Conservation (phyloP, 805 yeast genomes). For the Yamadazyma phyllophila region DNA sequence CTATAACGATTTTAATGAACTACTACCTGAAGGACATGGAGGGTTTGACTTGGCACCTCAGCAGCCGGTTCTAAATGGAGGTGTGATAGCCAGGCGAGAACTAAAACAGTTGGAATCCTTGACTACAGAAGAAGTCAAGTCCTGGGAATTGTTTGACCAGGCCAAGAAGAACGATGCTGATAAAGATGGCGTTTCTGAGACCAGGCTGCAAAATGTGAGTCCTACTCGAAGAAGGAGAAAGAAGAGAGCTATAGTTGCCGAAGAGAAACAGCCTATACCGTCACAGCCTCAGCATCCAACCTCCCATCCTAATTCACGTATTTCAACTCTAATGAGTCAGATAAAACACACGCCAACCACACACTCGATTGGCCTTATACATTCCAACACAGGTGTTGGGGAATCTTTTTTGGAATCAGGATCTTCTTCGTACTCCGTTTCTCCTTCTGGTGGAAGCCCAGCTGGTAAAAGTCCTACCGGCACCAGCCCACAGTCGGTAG, state of each 20-base stretch:
- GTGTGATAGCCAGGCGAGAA: conserved; percentile 35
- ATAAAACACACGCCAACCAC: conserved; percentile 4
- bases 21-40: not conserved
- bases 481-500: conserved; percentile 10
- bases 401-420: not conserved
- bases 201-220: too few species aligned
- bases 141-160: conserved; percentile 38
- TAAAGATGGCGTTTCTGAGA: not conserved
- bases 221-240: not conserved
- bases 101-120: conserved; percentile 26
- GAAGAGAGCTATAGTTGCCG: not conserved
- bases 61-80: conserved; percentile 34
- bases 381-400: not conserved
- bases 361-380: too few species aligned
- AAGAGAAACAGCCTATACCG: too few species aligned
- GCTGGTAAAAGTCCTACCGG: too few species aligned
- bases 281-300: not conserved
- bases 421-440: not conserved
- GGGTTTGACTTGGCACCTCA: conserved; percentile 3
- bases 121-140: conserved; percentile 31
- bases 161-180: conserved; percentile 16
- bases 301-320: conserved; percentile 1
- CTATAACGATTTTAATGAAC: conserved; percentile 1
- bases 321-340: conserved; percentile 14
- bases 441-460: conserved; percentile 9